Base-by-base conservation (phyloP, 2,329 filamentous ascomycete species). In the Capronia americana region DNA sequence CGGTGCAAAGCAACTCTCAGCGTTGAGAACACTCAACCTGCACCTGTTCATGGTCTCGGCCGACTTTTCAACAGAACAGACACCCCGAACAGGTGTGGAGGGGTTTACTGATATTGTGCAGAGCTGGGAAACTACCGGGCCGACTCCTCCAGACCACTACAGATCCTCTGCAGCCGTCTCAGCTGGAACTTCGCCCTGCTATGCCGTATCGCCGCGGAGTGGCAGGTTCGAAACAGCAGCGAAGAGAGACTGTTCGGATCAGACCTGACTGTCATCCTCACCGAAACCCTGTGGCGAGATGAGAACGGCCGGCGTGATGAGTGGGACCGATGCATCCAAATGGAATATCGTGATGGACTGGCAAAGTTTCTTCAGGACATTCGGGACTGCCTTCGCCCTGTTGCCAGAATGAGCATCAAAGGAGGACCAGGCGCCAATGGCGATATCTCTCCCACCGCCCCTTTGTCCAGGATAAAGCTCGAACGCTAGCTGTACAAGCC, bases 141-240 rank as follows among this genome's bases (percentile, higher is more conserved):
- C 48, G 48, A 53, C 48, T 53, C 26, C 14, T 14, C 48, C 48
- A 53, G 26, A 26, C 48, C 48, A 26, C 34, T 57, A 11, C 38
- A 41, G 55, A 14, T n/a, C 14, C 24, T 57, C 14, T 57, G 55
- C 17, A 20, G 12, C 30, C 55, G 34, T 41, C 55, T 46, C 10
- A 32, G 24, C 8, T 57, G 55, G 55, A 41, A 57, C 34, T 46
- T 44, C 20, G 55, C 14, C 23, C 20, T 57, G 24, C 34, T 57
- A 12, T 26, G 55, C 17, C 55, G 41, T 8, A 57, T 57, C 14
- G 34, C 55, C 6, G n/a, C 24, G 3, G 55, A 57, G 55, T 57
- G 55, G 55, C 20, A 57, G 34, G 55, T 34, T 26, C 55, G 55
- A 24, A 57, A 57, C 55, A 46, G 34, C 34, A 57, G 34, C 34